These are phyloP conservation scores for Chimonanthus praecox DNA, from an alignment of 164 flowering plant genomes.

Conservation along the genomic window DNA sequence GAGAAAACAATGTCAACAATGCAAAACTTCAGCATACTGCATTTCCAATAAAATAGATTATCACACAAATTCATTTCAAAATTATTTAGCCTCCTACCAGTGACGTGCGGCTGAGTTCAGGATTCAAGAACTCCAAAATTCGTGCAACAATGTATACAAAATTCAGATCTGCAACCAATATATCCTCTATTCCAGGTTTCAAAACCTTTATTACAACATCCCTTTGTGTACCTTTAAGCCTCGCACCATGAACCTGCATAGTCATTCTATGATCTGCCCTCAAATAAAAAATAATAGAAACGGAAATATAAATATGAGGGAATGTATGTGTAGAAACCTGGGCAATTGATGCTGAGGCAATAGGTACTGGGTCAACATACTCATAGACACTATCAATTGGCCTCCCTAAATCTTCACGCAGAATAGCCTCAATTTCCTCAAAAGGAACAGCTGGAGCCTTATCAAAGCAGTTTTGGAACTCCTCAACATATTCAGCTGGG, in stretches of 20 bases:
- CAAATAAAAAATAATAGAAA: not conserved
- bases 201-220: slow-evolving; percentile 94
- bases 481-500: slow-evolving; percentile 84
- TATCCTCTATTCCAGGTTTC: slow-evolving; percentile 93
- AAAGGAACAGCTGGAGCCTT: slow-evolving; percentile 83
- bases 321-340: slow-evolving; percentile 43
- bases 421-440: slow-evolving; percentile 59
- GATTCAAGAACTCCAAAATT: slow-evolving; percentile 83
- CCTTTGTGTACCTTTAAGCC: slow-evolving; percentile 64
- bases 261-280: not conserved
- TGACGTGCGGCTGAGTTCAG: slow-evolving; percentile 79
- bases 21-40: no score
- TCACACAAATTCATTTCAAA: not conserved
- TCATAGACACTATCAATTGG: slow-evolving; percentile 85
- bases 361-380: slow-evolving; percentile 82
- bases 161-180: slow-evolving; percentile 87
- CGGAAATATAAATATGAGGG: not conserved
- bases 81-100: slow-evolving; percentile 43
- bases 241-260: slow-evolving; percentile 88
- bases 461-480: slow-evolving; percentile 92
- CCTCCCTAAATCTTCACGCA: slow-evolving; percentile 67
- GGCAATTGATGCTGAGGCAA: slow-evolving; percentile 98
- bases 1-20: no score
- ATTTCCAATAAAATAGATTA: no score
- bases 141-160: slow-evolving; percentile 85